Conservation (phyloP, 495 filamentous ascomycete species). For the Neurospora sp. region DNA sequence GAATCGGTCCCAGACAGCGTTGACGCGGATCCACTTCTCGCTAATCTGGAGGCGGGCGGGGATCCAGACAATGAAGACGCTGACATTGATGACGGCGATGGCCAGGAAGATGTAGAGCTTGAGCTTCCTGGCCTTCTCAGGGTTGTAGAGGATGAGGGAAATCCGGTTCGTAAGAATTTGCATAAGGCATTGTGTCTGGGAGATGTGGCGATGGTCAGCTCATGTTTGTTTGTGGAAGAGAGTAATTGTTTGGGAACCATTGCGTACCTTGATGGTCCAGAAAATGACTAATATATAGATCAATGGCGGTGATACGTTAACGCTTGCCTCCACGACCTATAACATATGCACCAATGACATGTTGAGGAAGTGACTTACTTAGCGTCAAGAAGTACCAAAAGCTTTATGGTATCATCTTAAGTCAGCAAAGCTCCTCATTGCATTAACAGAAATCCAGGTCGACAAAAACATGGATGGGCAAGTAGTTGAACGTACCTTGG, state of each 20-base stretch:
- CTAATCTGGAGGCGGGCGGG: constrained; percentile 33
- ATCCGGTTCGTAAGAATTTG: constrained; percentile 43
- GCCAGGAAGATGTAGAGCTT: constrained; percentile 26
- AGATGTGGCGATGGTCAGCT: not conserved
- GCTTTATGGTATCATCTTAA: not conserved
- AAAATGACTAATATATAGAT: constrained; percentile 9
- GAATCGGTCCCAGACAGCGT: constrained; percentile 39
- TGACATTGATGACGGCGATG: constrained; percentile 37
- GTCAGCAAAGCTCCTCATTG: not conserved
- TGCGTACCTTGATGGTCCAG: constrained; percentile 20
- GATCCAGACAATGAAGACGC: constrained; percentile 42
- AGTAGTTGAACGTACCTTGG: constrained; percentile 11
- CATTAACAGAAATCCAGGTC: not conserved
- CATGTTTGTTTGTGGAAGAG: not conserved
- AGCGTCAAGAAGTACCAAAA: constrained; percentile 15
- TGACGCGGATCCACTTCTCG: constrained; percentile 20
- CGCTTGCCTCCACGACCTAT: not conserved
- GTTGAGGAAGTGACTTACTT: constrained; percentile 6
- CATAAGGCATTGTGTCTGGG: constrained; percentile 32
- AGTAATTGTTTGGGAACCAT: not conserved
- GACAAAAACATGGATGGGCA: not conserved
- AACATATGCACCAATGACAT: not conserved
- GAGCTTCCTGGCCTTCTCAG: constrained; percentile 15
- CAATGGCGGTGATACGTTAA: not conserved
- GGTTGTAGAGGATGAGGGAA: constrained; percentile 29